Evolutionary conservation across 108 stramenopile genomes (phyloP).

Genomic region (Aurantiochytrium sp.): DNA sequence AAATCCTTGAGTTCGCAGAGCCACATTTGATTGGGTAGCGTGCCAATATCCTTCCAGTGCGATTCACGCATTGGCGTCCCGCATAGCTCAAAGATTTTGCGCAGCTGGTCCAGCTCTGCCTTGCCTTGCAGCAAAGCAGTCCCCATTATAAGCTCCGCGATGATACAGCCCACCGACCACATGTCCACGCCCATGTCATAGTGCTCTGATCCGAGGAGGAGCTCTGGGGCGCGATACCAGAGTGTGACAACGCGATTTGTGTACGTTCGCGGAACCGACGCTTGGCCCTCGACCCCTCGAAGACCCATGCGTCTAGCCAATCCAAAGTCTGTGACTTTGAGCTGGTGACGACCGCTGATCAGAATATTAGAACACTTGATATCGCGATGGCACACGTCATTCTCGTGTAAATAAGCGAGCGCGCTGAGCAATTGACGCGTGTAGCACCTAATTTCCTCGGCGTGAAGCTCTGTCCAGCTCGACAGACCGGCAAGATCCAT

Average conservation of each 20-base stretch:
- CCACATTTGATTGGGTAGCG: not conserved
- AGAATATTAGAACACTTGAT: slow-evolving; percentile 83
- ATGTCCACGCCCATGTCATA: slow-evolving; percentile 82
- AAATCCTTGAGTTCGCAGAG: not conserved
- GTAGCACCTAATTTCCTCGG: slow-evolving; percentile 16
- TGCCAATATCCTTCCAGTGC: not conserved
- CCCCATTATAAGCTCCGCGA: slow-evolving; percentile 81
- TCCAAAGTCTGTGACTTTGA: slow-evolving; percentile 84
- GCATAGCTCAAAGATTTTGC: slow-evolving; percentile 66
- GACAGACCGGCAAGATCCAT: slow-evolving; percentile 76
- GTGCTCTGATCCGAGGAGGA: slow-evolving; percentile 66
- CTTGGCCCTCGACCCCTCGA: slow-evolving; percentile 33
- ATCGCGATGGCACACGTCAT: slow-evolving; percentile 80
- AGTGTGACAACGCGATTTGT: slow-evolving; percentile 80
- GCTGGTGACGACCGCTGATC: slow-evolving; percentile 53
- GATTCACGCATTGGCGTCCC: slow-evolving; percentile 52
- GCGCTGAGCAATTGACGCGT: slow-evolving; percentile 63
- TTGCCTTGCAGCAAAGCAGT: slow-evolving; percentile 85
- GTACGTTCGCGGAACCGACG: slow-evolving; percentile 44
- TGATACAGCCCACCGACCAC: slow-evolving; percentile 84
- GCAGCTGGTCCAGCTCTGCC: slow-evolving; percentile 77
- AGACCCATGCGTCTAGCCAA: slow-evolving; percentile 58
- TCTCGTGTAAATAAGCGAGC: slow-evolving; percentile 62
- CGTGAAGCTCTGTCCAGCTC: slow-evolving; percentile 25
- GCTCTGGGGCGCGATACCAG: slow-evolving; percentile 81